Percentiles rank a stretch among this genome's conserved stretches.
Evolutionary conservation across 179 eudicot species (phyloP).

Genomic region (Actinidia polygama): DNA sequence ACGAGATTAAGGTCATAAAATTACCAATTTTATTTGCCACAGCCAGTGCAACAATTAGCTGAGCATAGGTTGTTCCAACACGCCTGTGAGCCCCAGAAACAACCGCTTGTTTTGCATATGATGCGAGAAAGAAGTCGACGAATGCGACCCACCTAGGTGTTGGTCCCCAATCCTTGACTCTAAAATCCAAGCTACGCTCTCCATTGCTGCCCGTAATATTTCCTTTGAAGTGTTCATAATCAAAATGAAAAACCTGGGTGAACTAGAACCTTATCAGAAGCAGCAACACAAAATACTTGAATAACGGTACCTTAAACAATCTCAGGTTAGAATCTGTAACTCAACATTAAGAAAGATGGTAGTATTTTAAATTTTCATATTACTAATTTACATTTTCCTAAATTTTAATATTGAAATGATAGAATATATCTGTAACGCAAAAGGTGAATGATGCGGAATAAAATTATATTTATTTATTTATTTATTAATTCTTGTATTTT

Average conservation of each 20-base stretch:
- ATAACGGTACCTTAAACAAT: too few species aligned
- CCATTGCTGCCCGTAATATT: conserved; percentile 50
- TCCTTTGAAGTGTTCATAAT: conserved; percentile 66
- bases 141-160: conserved; percentile 99
- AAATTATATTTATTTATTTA: too few species aligned
- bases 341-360: too few species aligned
- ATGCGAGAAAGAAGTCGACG: conserved; percentile 95
- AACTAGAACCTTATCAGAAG: too few species aligned
- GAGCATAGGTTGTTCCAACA: conserved; percentile 97
- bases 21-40: conserved; percentile 77
- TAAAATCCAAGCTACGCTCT: conserved; percentile 38
- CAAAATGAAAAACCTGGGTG: conserved; percentile 82
- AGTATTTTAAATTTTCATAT: too few species aligned
- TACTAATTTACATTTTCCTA: too few species aligned
- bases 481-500: too few species aligned
- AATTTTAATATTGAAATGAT: too few species aligned
- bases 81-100: conserved; percentile 94
- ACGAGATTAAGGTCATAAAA: background rate
- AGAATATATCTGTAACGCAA: too few species aligned
- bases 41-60: conserved; percentile 82
- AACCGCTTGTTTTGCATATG: conserved; percentile 86
- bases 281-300: too few species aligned
- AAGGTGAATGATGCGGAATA: too few species aligned
- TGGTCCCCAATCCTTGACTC: conserved; percentile 97
- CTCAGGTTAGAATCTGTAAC: too few species aligned